These are phyloP conservation scores for Brassica cretica DNA, from an alignment of 345 rosid species.

Conservation along the genomic window DNA sequence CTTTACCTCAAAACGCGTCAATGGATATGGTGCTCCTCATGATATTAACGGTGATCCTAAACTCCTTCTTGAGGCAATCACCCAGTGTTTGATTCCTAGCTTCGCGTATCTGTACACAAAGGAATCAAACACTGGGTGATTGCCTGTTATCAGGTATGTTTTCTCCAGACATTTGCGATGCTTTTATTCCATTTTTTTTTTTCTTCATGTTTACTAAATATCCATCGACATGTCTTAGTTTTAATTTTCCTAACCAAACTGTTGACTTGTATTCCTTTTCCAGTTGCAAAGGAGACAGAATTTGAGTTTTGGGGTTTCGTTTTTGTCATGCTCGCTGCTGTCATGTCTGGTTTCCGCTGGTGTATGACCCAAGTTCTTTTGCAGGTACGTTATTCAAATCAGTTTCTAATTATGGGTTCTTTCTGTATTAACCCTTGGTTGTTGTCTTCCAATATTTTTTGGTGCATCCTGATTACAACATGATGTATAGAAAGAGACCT, in stretches of 20 bases:
- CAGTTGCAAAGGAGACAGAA: conserved; percentile 95
- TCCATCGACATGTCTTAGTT: not conserved
- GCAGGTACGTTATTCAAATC: conserved; percentile 58
- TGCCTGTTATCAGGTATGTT: conserved; percentile 74
- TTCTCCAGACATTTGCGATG: not conserved
- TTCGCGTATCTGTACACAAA: conserved; percentile 33
- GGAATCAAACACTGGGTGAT: no score
- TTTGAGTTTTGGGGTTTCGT: conserved; percentile 98
- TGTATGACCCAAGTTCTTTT: conserved; percentile 97
- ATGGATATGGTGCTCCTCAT: conserved; percentile 61
- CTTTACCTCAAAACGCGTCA: conserved; percentile 84
- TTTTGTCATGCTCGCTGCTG: conserved; percentile 98
- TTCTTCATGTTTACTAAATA: not conserved
- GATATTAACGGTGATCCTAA: conserved; percentile 69
- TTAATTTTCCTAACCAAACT: not conserved
- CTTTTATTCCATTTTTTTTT: not conserved
- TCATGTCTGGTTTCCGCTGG: conserved; percentile 99
- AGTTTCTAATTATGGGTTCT: conserved; percentile 4
- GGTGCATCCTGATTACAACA: conserved; percentile 35
- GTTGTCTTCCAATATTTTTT: conserved; percentile 39
- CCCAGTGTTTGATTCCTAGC: conserved; percentile 69
- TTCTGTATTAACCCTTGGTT: conserved; percentile 30
- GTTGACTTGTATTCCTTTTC: conserved; percentile 21
- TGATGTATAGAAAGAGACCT: conserved; percentile 76
- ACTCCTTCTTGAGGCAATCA: conserved; percentile 84